Evolutionary conservation across 164 flowering plant genomes (phyloP).

Genomic region (Warburgia ugandensis): DNA sequence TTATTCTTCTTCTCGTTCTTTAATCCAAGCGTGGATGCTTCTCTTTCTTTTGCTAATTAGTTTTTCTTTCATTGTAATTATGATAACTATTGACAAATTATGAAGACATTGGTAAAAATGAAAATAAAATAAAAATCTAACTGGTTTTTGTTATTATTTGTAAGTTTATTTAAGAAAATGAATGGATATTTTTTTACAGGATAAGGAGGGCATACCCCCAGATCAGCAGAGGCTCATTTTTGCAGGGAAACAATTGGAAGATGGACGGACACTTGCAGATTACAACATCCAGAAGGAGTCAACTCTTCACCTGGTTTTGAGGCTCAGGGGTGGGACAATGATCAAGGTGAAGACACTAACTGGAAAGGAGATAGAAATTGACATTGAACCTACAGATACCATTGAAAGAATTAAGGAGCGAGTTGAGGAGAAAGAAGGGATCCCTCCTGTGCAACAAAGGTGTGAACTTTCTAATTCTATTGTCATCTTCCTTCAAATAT

Average conservation of each 20-base stretch:
- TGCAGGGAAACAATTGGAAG: constrained; percentile 35
- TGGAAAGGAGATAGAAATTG: constrained; percentile 34
- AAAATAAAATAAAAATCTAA: no score
- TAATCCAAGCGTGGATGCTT: no score
- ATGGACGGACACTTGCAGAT: constrained; percentile 36
- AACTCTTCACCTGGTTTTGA: constrained; percentile 31
- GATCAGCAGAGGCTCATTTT: constrained; percentile 20
- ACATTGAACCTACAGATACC: constrained; percentile 31
- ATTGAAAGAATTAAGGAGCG: constrained; percentile 35
- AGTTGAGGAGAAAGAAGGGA: constrained; percentile 39
- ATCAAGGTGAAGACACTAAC: constrained; percentile 36
- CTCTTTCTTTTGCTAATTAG: no score
- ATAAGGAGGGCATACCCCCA: constrained; percentile 16
- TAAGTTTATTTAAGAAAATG: no score
- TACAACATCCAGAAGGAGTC: constrained; percentile 37
- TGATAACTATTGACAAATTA: no score
- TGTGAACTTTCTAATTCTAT: constrained; percentile 1
- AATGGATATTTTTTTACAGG: no score
- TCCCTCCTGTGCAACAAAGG: constrained; percentile 40
- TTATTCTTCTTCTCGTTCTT: no score
- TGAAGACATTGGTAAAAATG: no score
- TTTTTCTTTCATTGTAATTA: no score
- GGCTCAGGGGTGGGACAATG: constrained; percentile 37
- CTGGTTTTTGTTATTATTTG: no score
- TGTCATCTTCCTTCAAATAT: no score